These are phyloP conservation scores for Pseudogymnoascus sp. DNA, from an alignment of 2,329 filamentous ascomycete genomes.

Conservation along the genomic window DNA sequence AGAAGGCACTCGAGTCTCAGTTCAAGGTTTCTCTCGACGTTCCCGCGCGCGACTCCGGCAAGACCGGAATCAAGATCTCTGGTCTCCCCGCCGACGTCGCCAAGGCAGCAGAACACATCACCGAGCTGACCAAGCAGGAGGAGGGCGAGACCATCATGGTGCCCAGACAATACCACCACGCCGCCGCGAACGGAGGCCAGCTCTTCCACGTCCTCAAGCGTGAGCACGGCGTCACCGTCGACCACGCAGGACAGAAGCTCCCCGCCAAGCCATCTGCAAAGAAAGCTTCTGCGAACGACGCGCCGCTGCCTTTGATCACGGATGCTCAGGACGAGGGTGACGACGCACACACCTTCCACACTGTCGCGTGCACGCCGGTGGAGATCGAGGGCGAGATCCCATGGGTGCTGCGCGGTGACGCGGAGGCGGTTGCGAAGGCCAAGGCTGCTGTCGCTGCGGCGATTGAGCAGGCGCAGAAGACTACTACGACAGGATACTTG, in stretches of 20 bases:
- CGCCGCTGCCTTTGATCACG: conserved; percentile 79
- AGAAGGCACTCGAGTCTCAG: conserved; percentile 75
- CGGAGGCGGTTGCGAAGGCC: conserved; percentile 75
- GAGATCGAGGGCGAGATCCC: conserved; percentile 61
- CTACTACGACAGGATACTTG: conserved; percentile 72
- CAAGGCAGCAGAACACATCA: conserved; percentile 80
- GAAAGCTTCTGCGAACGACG: conserved; percentile 48
- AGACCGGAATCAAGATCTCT: conserved; percentile 78
- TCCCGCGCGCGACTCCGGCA: conserved; percentile 76
- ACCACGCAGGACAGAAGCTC: conserved; percentile 74
- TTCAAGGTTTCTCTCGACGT: conserved; percentile 86
- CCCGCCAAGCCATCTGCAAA: conserved; percentile 59
- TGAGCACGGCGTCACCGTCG: conserved; percentile 81
- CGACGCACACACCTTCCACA: conserved; percentile 74
- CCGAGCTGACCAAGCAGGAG: conserved; percentile 70
- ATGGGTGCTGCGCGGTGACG: conserved; percentile 76
- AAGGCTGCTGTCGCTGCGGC: conserved; percentile 66
- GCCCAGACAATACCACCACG: conserved; percentile 74
- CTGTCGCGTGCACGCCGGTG: conserved; percentile 51
- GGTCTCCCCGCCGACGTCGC: conserved; percentile 73
- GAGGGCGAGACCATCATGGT: conserved; percentile 82
- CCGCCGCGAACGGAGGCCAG: conserved; percentile 78
- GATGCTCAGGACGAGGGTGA: conserved; percentile 63
- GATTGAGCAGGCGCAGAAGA: conserved; percentile 62
- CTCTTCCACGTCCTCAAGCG: conserved; percentile 87